Conservation (phyloP, 2,329 filamentous ascomycete genomes). For the Aspergillus quadricinctus region DNA sequence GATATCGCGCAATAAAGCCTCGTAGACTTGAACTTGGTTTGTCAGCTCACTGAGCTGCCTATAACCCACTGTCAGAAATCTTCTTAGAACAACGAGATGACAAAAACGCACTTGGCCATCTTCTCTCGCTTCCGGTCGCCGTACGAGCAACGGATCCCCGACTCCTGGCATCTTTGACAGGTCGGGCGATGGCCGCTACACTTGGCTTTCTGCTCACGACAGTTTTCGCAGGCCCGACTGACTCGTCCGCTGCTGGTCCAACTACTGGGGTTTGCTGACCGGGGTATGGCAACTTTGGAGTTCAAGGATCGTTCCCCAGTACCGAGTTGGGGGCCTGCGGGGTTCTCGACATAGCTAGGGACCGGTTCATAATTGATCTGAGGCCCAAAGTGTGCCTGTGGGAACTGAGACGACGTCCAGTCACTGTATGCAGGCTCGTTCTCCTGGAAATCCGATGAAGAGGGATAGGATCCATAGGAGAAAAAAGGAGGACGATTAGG, state of each 20-base stretch:
- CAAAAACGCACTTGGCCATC: slow-evolving; percentile 36
- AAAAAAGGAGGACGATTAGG: slow-evolving; percentile 15
- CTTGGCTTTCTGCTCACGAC: slow-evolving; percentile 44
- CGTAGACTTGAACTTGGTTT: slow-evolving; percentile 32
- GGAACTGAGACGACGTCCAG: slow-evolving; percentile 15
- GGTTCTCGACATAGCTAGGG: slow-evolving; percentile 10
- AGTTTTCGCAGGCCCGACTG: slow-evolving; percentile 42
- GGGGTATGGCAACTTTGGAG: slow-evolving; percentile 29
- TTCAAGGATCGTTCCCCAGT: slow-evolving; percentile 17
- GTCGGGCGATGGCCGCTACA: slow-evolving; percentile 42
- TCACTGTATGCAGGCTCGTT: slow-evolving; percentile 11
- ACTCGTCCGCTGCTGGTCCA: slow-evolving; percentile 28
- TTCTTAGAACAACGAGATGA: not conserved
- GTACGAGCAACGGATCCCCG: slow-evolving; percentile 39
- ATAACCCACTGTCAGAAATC: slow-evolving; percentile 12
- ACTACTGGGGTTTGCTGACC: slow-evolving; percentile 18
- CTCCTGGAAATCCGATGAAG: slow-evolving; percentile 13
- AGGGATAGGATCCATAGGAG: slow-evolving; percentile 10
- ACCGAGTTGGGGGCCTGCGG: slow-evolving; percentile 6
- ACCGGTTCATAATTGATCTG: slow-evolving; percentile 13
- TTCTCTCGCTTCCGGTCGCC: slow-evolving; percentile 43
- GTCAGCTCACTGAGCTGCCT: slow-evolving; percentile 39
- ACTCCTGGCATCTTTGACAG: slow-evolving; percentile 41
- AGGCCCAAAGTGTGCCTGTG: slow-evolving; percentile 14
- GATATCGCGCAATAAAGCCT: slow-evolving; percentile 32